Evolutionary conservation across 176 grass and related monocot species (phyloP).

Genomic region (Triticum dicoccoides): DNA sequence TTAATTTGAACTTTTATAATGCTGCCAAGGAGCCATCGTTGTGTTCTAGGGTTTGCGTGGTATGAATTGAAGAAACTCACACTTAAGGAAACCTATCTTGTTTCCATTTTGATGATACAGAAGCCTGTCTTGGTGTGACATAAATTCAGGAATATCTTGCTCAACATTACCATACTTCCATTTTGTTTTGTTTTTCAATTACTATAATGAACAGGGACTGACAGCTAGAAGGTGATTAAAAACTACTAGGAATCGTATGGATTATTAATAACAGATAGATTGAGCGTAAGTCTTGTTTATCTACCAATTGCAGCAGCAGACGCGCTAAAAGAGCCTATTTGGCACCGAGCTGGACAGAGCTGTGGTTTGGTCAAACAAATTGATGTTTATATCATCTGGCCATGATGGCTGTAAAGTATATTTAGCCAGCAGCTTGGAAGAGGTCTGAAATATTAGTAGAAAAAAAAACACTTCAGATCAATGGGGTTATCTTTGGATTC

Average conservation of each 20-base stretch:
- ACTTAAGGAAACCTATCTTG: neutral
- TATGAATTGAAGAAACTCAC: neutral
- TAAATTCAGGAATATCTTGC: neutral
- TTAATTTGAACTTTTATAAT: neutral
- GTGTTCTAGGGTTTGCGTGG: neutral
- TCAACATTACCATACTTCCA: neutral
- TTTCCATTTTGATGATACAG: no score
- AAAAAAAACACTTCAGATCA: neutral
- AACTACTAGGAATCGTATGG: neutral
- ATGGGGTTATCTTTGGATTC: no score
- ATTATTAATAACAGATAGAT: neutral
- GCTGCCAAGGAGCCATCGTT: neutral
- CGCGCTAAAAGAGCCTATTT: neutral
- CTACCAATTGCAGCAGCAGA: slow-evolving; percentile 9
- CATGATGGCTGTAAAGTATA: neutral
- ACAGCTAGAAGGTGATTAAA: slow-evolving; percentile 9
- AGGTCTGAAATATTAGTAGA: neutral
- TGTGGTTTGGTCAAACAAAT: neutral
- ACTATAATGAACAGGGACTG: neutral
- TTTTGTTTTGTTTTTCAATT: neutral
- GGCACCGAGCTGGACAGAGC: slow-evolving; percentile 35
- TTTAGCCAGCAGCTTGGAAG: neutral
- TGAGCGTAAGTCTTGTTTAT: neutral
- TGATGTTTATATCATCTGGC: slow-evolving; percentile 1
- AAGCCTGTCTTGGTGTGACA: neutral